Percentiles rank a stretch among this genome's conserved stretches.
Conservation (phyloP, 2,329 filamentous ascomycete species). For the Thermoascus crustaceus region DNA sequence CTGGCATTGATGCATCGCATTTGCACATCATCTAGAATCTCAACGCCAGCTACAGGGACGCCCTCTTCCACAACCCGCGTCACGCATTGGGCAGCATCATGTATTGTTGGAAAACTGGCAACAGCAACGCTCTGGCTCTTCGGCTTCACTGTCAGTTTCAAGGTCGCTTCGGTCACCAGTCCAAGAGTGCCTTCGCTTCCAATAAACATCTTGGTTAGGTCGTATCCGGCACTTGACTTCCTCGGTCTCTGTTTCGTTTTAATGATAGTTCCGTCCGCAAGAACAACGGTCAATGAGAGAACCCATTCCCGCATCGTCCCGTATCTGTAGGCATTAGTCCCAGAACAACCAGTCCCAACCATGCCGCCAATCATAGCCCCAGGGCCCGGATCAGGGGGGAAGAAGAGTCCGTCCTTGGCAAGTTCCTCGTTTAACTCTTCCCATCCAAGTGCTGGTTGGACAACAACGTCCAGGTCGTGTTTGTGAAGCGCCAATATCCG, state of each 20-base stretch:
- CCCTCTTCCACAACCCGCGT: slow-evolving; percentile 70
- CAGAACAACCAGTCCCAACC: slow-evolving; percentile 48
- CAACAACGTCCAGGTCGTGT: slow-evolving; percentile 66
- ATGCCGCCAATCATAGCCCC: slow-evolving; percentile 83
- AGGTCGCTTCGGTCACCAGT: slow-evolving; percentile 79
- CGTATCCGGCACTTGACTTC: slow-evolving; percentile 87
- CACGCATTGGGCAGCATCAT: slow-evolving; percentile 70
- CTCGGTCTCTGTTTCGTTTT: slow-evolving; percentile 81
- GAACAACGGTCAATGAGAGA: slow-evolving; percentile 72
- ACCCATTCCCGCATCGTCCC: slow-evolving; percentile 97
- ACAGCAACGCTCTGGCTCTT: slow-evolving; percentile 75
- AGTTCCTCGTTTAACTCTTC: slow-evolving; percentile 75
- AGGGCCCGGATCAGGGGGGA: slow-evolving; percentile 84
- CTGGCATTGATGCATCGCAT: slow-evolving; percentile 62
- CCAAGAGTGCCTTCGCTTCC: slow-evolving; percentile 88
- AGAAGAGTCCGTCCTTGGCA: slow-evolving; percentile 67
- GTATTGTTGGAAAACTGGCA: slow-evolving; percentile 55
- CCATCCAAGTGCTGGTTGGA: slow-evolving; percentile 80
- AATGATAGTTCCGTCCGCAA: slow-evolving; percentile 83
- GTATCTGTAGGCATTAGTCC: slow-evolving; percentile 86
- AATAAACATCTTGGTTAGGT: slow-evolving; percentile 81
- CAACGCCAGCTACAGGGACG: slow-evolving; percentile 80
- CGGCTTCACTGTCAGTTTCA: slow-evolving; percentile 78
- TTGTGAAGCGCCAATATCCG: slow-evolving; percentile 69
- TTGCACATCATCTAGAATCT: slow-evolving; percentile 86